phyloP scores from a whole-genome alignment of 1,284 basidiomycete species.

The Irpex sp. region DNA sequence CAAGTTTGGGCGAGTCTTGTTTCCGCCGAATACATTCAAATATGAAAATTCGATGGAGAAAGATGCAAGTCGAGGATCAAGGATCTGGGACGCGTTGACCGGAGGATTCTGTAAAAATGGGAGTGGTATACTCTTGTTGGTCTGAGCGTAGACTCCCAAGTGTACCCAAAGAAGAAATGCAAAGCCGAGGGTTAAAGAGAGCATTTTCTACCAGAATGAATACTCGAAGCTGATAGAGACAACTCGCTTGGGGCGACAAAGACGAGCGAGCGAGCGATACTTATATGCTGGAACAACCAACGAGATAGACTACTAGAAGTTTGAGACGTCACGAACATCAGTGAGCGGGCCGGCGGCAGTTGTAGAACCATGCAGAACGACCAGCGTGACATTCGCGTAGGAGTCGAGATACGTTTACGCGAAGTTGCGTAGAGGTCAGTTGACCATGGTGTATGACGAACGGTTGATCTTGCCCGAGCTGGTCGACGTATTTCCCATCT shows the following conservation, averaged over 20 bases:
- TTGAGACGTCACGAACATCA: not conserved
- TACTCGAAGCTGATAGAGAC: too few relatives aligned
- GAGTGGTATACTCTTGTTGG: not conserved
- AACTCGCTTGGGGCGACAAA: not conserved
- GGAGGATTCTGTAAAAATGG: slow-evolving; percentile 7
- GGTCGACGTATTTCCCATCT: too few relatives aligned
- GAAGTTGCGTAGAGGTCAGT: not conserved
- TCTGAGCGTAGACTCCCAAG: not conserved
- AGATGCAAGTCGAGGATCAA: slow-evolving; percentile 29
- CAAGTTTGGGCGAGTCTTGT: slow-evolving; percentile 27
- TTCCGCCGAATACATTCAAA: slow-evolving; percentile 30
- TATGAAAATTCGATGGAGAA: slow-evolving; percentile 34
- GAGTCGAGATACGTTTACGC: not conserved
- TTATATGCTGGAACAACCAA: not conserved
- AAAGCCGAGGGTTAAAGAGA: not conserved
- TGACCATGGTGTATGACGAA: too few relatives aligned
- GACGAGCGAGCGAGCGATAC: too few relatives aligned
- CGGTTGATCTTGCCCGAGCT: too few relatives aligned
- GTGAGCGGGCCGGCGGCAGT: not conserved
- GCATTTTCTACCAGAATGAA: not conserved
- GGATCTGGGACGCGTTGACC: slow-evolving; percentile 24
- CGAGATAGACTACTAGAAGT: not conserved
- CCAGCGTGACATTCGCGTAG: not conserved
- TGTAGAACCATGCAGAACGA: not conserved
- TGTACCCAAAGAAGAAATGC: not conserved